Base-by-base conservation (phyloP, 1,139 yeast genomes). In the Kluyveromyces marxianus region DNA sequence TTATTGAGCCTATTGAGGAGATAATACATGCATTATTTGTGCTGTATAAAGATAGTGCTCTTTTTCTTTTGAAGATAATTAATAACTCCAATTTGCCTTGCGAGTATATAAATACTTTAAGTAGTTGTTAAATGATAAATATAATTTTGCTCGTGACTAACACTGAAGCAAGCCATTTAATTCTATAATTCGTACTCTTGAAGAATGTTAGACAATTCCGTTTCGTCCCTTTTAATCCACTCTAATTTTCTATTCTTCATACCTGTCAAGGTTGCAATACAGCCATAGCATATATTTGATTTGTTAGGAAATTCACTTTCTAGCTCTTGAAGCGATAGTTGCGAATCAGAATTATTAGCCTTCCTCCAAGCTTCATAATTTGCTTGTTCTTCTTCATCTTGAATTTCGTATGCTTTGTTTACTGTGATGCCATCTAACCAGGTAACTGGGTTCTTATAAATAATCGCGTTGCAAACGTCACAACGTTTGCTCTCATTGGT, bases 381-480 rank as follows among this genome's bases (percentile, higher is more conserved):
- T 3, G 57, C 68, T 14, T 50, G 46, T 48, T 83, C 89, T 39
- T 72, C 74, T 1, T 71, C 78, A 2, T 72, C 69, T 4, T 57
- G 69, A 2, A 81, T 64, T 0, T 77, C 75, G 3, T 79, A 80
- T 0, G 81, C 69, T 1, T 75, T 74, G 49, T 71, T 75, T 8
- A 83, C 92, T 0, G 96, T 87, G 45, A 88, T 88, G 30, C 76
- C 75, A 44, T 72, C 70, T 34, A 88, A 67, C 97, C 97, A 89
- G 8, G 66, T 63, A 42, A 75, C 69, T 0, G 94, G 85, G 54
- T 80, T 75, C 37, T 72, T 71, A 53, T 75, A 75, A 4, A 82
- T 72, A 3, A 63, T 66, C 27, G 66, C 69, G 7, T 72, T 72
- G 62, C 90, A 83, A 1, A 81, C 57, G 35, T 67, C 66, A 63